Conservation (phyloP, 2,329 filamentous ascomycete genomes). For the Pseudocercospora pini-densiflorae region DNA sequence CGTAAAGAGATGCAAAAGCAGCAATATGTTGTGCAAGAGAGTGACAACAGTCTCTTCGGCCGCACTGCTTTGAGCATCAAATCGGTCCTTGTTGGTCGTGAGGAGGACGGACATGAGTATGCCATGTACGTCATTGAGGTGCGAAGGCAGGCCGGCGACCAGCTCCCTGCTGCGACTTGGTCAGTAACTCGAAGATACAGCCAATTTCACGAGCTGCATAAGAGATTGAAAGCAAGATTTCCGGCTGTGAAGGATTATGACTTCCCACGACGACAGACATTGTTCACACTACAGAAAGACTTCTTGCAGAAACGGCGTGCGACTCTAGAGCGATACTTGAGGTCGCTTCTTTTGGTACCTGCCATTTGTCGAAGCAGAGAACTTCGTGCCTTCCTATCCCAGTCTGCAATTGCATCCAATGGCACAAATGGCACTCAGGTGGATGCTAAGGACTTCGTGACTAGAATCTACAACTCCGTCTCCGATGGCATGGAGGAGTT, state of each 20-base stretch:
- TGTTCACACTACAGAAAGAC: constrained; percentile 96
- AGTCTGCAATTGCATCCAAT: constrained; percentile 70
- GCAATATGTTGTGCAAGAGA: constrained; percentile 97
- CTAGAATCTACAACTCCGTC: constrained; percentile 93
- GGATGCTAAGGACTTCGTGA: constrained; percentile 78
- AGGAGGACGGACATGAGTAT: constrained; percentile 91
- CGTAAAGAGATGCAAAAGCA: constrained; percentile 95
- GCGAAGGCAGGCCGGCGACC: constrained; percentile 84
- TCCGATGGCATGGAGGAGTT: constrained; percentile 99
- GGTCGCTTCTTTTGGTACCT: constrained; percentile 74
- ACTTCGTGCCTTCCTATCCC: constrained; percentile 88
- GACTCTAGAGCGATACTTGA: constrained; percentile 82
- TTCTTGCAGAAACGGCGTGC: constrained; percentile 87
- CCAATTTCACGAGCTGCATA: constrained; percentile 95
- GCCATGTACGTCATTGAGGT: constrained; percentile 95
- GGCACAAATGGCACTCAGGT: constrained; percentile 67
- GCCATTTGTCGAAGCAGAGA: constrained; percentile 95
- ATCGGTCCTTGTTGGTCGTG: constrained; percentile 87
- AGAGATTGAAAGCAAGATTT: constrained; percentile 82
- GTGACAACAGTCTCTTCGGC: constrained; percentile 94
- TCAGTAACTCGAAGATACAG: constrained; percentile 90
- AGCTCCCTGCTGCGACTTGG: constrained; percentile 97
- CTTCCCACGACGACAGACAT: constrained; percentile 87
- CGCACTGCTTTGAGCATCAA: constrained; percentile 89
- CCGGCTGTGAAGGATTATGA: constrained; percentile 87